These are phyloP conservation scores for Microdochium bolleyi DNA, from an alignment of 2,329 filamentous ascomycete genomes.

Conservation along the genomic window DNA sequence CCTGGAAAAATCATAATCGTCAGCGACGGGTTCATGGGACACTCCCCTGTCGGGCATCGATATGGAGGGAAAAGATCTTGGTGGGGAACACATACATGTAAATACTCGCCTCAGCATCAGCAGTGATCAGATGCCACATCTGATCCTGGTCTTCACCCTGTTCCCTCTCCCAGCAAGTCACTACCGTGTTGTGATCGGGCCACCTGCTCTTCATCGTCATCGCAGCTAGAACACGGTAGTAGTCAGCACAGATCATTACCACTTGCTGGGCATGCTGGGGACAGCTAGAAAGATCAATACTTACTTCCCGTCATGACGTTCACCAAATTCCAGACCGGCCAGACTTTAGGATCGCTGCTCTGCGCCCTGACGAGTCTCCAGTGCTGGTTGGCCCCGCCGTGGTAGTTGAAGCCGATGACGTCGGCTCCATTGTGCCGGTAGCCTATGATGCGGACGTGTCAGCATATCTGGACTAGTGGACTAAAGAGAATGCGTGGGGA, in stretches of 20 bases:
- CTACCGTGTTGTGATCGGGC: not conserved
- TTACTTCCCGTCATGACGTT: not conserved
- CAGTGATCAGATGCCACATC: not conserved
- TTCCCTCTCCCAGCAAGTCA: not conserved
- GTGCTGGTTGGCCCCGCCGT: not conserved
- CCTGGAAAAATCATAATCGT: not conserved
- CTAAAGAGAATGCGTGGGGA: not conserved
- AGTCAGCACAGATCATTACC: too few relatives aligned
- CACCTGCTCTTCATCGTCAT: not conserved
- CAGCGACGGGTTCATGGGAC: not conserved
- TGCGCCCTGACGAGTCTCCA: not conserved
- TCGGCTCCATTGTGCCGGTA: not conserved
- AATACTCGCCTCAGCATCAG: not conserved
- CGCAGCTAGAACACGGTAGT: not conserved
- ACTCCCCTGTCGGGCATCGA: too few relatives aligned
- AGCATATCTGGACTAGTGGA: not conserved
- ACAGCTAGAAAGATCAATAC: not conserved
- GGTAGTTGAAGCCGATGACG: not conserved
- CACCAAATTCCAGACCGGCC: not conserved
- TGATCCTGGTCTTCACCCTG: not conserved
- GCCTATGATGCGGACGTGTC: not conserved
- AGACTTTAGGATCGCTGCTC: not conserved
- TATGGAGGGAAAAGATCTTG: not conserved
- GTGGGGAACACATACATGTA: not conserved
- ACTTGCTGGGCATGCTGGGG: too few relatives aligned